A percentile compares a stretch with the other conserved stretches of the same genome.
These are phyloP conservation scores for Pulveroboletus sp. DNA, from an alignment of 768 basidiomycete species.

Conservation along the genomic window DNA sequence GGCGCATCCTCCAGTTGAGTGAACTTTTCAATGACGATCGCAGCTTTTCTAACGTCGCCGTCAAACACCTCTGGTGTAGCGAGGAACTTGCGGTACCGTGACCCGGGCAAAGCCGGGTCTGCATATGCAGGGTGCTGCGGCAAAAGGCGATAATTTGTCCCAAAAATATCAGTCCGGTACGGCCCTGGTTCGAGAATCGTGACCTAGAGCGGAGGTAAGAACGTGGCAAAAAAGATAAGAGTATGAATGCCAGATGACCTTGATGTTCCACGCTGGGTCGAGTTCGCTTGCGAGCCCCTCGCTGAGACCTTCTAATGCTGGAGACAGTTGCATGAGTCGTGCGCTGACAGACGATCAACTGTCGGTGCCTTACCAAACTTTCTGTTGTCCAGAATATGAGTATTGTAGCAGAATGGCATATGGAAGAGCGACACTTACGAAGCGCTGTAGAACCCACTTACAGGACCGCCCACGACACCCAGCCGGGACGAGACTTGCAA, in stretches of 20 bases:
- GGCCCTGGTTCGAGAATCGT: constrained; percentile 17
- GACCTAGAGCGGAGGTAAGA: constrained; percentile 7
- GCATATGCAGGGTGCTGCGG: constrained; percentile 21
- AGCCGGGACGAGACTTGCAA: constrained; percentile 37
- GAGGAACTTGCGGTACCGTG: constrained; percentile 2
- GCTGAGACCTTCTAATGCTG: constrained; percentile 17
- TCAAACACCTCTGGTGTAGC: not conserved
- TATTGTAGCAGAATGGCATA: not conserved
- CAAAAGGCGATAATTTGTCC: not conserved
- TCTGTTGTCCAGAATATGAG: constrained; percentile 2
- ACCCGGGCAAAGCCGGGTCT: constrained; percentile 1
- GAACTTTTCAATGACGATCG: constrained; percentile 13
- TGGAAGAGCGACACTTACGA: constrained; percentile 14
- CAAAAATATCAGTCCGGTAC: constrained; percentile 12
- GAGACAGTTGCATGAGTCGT: not conserved
- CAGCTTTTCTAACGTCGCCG: constrained; percentile 15
- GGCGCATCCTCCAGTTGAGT: constrained; percentile 15
- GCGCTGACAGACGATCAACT: no score
- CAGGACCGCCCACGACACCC: constrained; percentile 24
- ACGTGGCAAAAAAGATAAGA: not conserved
- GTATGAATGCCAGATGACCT: constrained; percentile 1
- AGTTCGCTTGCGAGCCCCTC: constrained; percentile 10
- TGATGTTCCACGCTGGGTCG: constrained; percentile 19
- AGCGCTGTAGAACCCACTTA: constrained; percentile 23
- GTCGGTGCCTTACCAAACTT: constrained; percentile 10